Base-by-base conservation (phyloP, 2,329 filamentous ascomycete species). In the Ceratocystis huliohia region DNA sequence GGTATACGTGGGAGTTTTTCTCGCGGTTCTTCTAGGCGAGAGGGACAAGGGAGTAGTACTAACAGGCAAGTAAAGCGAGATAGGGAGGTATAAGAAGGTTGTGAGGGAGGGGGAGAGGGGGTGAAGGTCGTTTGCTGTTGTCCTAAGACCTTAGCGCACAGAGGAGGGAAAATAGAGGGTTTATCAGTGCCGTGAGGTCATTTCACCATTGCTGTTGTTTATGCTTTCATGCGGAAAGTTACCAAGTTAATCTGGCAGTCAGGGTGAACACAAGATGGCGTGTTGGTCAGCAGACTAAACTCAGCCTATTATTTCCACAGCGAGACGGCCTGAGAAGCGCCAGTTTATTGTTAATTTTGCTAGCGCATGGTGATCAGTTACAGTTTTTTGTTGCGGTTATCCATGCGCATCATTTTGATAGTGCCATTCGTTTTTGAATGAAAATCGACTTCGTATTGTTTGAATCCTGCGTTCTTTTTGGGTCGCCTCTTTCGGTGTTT, bases 1-100 rank as follows among this genome's bases (percentile, higher is more conserved):
- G 37, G 13, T 65, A 68, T 30, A 65, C 64, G 8, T 69, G 68
- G 68, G 63, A 68, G 8, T 69, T 69, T 48, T 69, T 69, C 41
- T 41, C 57, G 1, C 67, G 66, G 13, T 69, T 69, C 48, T 64
- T 66, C 44, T 69, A 69, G 44, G 28, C 7, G 64, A 20, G 15
- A 62, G 20, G 20, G 15, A 28, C 30, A 33, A 33, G 30, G 30
- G 6, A 33, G 6, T 8, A 33, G 6, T 8, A 33, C 30, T 2
- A 33, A 7, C 6, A 46, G 64, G 30, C 10, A 15, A 61, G 8
- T 8, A 25, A 30, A 56, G 20, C 50, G 20, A 56, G 20, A 56
- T 13, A 6, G 25, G 20, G 13, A 28, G 7, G 37, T 41, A 41
- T 13, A 13, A 41, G 10, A 41, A 41, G 37, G 37, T 41, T 13